Percentiles rank a stretch among this genome's conserved stretches.
phyloP scores from a whole-genome alignment of 1,284 basidiomycete species.

The Earliella scabrosa region DNA sequence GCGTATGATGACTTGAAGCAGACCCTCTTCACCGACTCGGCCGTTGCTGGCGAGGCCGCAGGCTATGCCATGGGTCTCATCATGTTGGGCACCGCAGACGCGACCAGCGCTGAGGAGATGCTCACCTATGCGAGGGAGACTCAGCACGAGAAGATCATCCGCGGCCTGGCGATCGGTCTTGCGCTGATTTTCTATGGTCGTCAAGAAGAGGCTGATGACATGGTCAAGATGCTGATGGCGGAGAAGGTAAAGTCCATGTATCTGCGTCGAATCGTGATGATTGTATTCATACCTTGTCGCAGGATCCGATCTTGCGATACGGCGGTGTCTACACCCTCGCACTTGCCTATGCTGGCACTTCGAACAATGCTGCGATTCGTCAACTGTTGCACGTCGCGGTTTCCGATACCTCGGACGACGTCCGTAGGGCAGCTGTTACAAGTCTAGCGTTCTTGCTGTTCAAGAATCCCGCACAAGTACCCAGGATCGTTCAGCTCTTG shows the following conservation, averaged over 20 bases:
- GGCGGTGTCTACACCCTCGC: conserved; percentile 96
- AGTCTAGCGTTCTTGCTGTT: conserved; percentile 94
- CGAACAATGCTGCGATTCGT: conserved; percentile 90
- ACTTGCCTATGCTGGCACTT: conserved; percentile 92
- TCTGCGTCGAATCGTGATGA: conserved; percentile 20
- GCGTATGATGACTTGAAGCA: conserved; percentile 91
- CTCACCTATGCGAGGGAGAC: conserved; percentile 93
- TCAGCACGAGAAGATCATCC: conserved; percentile 97
- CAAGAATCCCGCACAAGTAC: conserved; percentile 94
- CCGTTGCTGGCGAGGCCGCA: conserved; percentile 91
- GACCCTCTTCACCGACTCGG: conserved; percentile 89
- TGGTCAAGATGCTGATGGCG: conserved; percentile 74
- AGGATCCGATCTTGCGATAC: conserved; percentile 96
- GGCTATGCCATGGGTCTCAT: conserved; percentile 96
- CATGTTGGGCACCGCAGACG: conserved; percentile 90
- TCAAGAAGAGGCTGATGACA: conserved; percentile 86
- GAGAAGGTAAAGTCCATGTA: conserved; percentile 89
- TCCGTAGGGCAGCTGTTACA: conserved; percentile 92
- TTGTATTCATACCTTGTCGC: conserved; percentile 2
- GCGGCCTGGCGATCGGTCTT: conserved; percentile 89
- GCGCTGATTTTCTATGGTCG: conserved; percentile 91
- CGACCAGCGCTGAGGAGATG: conserved; percentile 88
- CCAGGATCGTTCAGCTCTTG: conserved; percentile 91
- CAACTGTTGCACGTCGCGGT: conserved; percentile 93
- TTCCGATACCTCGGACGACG: conserved; percentile 96